A percentile compares a stretch with the other conserved stretches of the same genome.
Conservation (phyloP, 148 eudicot species). For the Pouteria glomerata region DNA sequence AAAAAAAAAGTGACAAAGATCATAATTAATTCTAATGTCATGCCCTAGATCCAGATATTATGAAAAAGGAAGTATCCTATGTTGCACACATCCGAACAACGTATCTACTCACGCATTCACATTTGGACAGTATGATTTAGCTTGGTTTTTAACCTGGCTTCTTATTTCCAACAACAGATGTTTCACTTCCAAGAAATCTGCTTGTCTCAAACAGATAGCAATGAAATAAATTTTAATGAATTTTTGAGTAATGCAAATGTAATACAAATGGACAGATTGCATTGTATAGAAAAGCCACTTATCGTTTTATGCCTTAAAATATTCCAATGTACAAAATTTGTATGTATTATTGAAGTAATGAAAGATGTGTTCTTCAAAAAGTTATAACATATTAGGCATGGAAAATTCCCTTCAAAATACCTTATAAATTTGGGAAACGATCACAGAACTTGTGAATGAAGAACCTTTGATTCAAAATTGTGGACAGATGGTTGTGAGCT, state of each 20-base stretch:
- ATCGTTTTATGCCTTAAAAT: background rate
- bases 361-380: background rate
- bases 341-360: background rate
- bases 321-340: background rate
- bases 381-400: background rate
- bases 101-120: background rate
- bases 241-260: background rate
- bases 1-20: background rate
- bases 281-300: background rate
- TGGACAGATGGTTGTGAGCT: no score
- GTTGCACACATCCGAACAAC: background rate
- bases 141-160: background rate
- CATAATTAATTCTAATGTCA: background rate
- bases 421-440: background rate
- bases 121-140: background rate
- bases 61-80: background rate
- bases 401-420: no score
- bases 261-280: background rate
- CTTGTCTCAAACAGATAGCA: background rate
- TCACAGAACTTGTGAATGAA: background rate
- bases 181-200: background rate
- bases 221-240: background rate
- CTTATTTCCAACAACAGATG: background rate
- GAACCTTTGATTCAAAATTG: background rate
- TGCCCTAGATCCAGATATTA: background rate